A percentile compares a stretch with the other conserved stretches of the same genome.
Evolutionary conservation across 306 rosid genomes (phyloP).

Genomic region (Parietaria judaica): DNA sequence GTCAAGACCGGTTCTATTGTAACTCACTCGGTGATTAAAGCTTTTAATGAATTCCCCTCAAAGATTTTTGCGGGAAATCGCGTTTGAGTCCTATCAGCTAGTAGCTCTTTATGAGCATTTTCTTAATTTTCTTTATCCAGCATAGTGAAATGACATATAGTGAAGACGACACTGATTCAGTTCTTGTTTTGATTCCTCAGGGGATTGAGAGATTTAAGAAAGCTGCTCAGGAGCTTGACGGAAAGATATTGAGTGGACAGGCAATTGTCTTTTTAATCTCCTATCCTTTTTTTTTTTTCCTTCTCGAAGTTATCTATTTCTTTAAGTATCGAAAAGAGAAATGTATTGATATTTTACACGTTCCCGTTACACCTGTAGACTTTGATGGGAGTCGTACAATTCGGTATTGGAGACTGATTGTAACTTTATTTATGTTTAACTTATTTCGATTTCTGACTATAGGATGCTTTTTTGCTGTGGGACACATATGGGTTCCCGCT

Average conservation of each 20-base stretch:
- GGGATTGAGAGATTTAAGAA: conserved; percentile 89
- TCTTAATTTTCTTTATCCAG: conserved; percentile 2
- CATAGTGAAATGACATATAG: conserved; percentile 9
- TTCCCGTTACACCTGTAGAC: no score
- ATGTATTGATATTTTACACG: neutral
- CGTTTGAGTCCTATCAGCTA: neutral
- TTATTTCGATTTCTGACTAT: conserved; percentile 24
- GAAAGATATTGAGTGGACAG: conserved; percentile 84
- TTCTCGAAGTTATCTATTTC: neutral
- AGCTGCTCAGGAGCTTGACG: conserved; percentile 80
- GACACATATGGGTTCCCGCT: conserved; percentile 92
- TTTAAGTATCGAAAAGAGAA: neutral
- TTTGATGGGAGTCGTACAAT: no score
- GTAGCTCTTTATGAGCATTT: neutral
- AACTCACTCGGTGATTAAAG: no score
- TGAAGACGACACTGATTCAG: neutral
- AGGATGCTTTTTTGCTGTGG: conserved; percentile 98
- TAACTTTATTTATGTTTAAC: conserved; percentile 5
- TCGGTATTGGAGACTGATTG: no score
- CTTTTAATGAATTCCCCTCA: no score
- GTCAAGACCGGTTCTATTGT: no score
- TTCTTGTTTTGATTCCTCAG: conserved; percentile 31
- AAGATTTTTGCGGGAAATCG: no score
- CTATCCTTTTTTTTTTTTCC: neutral
- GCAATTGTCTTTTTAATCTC: conserved; percentile 32